These are phyloP conservation scores for Globisporangium okanoganense DNA, from an alignment of 352 stramenopile species.

Conservation along the genomic window DNA sequence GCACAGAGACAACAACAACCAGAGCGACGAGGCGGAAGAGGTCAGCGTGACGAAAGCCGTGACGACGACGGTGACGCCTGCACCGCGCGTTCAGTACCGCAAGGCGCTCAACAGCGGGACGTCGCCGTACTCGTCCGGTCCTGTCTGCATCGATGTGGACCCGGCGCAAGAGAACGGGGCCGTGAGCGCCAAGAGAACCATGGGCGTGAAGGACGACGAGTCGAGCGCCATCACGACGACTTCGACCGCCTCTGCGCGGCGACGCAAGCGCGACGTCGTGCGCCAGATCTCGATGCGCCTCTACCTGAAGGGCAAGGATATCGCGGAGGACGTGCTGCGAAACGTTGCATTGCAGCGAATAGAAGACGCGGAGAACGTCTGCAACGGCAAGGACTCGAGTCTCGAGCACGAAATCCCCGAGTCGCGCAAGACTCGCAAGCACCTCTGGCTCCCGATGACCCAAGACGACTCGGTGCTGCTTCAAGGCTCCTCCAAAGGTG, in stretches of 20 bases:
- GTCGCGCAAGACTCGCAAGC: constrained; percentile 61
- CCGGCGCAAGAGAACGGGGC: constrained; percentile 4
- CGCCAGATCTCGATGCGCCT: constrained; percentile 76
- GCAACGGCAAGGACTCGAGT: constrained; percentile 36
- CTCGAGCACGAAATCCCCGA: constrained; percentile 61
- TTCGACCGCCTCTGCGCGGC: constrained; percentile 10
- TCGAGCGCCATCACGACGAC: constrained; percentile 4
- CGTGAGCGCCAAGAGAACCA: constrained; percentile 1
- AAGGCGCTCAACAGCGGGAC: constrained; percentile 8
- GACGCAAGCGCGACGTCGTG: constrained; percentile 63
- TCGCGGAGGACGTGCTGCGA: constrained; percentile 59
- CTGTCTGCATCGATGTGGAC: constrained; percentile 7
- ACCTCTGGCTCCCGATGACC: constrained; percentile 70
- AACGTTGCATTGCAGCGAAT: constrained; percentile 56
- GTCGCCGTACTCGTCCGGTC: neutral
- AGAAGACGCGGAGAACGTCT: constrained; percentile 56
- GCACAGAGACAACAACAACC: constrained; percentile 12
- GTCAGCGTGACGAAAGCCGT: neutral
- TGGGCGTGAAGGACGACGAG: constrained; percentile 10
- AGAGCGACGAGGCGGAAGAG: constrained; percentile 1
- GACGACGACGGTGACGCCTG: neutral
- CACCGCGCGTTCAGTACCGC: neutral
- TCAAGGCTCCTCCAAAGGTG: constrained; percentile 19
- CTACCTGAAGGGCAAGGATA: constrained; percentile 64
- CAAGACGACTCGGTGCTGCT: constrained; percentile 75